Base-by-base conservation (phyloP, 768 basidiomycete species). In the Calocera cornea region DNA sequence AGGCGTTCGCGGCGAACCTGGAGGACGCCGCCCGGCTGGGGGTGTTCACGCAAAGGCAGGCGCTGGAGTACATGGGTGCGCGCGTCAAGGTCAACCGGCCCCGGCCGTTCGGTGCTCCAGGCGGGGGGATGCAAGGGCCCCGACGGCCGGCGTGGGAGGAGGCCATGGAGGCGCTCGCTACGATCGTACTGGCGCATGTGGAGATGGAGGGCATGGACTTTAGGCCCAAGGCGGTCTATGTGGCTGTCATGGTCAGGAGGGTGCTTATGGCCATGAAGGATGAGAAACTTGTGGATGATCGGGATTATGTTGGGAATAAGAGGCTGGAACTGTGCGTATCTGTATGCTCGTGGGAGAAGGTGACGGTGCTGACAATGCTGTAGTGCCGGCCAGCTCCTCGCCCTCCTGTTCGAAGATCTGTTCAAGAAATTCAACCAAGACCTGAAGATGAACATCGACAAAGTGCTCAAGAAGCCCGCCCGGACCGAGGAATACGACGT, bases 251-350 rank as follows among this genome's bases (percentile, higher is more conserved):
- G 97, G 94, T 92, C 0, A 83, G 95, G 19, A 82, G 97, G 54
- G 97, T 99, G 14, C 80, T 99, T 65, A 92, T 95, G 89, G 94
- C 94, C 19, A 89, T 97, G 86, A 86, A 93, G 68, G 93, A 98
- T 75, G 91, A 92, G 76, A 94, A 88, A 73, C 93, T 94, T 86
- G 94, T 97, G 11, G 97, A 99, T 72, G 97, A 99, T 77, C 84
- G 97, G 60, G 97, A 99, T 77, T 99, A 99, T 75, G 97, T 99
- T 68, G 97, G 97, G 63, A 99, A 99, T 78, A 99, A 99, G 77
- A 90, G 97, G 63, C 79, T 99, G 49, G 97, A 99, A 78, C 84
- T 99, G 95, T 97, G 76, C 74, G 89, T 82, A 5, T 49, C n/a
- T 49, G 24, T 38, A 22, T 17, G 24, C 50, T 67, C 19, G 29